Evolutionary conservation across 345 rosid species (phyloP).

Genomic region (Sisymbrium irio): DNA sequence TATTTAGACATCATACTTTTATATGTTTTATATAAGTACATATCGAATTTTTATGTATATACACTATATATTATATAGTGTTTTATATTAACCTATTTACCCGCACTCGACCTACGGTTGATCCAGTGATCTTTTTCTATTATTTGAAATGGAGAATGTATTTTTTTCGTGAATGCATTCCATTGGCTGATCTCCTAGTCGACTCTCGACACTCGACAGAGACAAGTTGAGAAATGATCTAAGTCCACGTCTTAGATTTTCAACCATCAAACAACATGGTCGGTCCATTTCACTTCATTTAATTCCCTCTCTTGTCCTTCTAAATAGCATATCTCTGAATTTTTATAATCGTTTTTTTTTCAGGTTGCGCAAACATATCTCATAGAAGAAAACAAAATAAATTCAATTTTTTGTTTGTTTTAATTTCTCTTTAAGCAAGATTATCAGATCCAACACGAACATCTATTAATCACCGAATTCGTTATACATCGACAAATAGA

Average conservation of each 20-base stretch:
- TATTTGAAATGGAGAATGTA: neutral
- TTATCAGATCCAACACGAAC: neutral
- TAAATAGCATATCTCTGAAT: neutral
- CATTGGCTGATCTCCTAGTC: slow-evolving; percentile 6
- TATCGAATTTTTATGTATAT: no score
- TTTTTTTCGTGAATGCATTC: slow-evolving; percentile 2
- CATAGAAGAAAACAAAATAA: neutral
- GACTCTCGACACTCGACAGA: slow-evolving; percentile 1
- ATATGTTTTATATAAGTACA: no score
- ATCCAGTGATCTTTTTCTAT: neutral
- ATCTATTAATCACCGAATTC: neutral
- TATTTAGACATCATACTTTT: neutral
- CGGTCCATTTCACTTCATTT: slow-evolving; percentile 26
- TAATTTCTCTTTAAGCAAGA: neutral
- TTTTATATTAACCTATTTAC: no score
- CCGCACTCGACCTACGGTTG: no score
- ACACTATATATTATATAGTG: no score
- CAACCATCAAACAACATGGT: slow-evolving; percentile 8
- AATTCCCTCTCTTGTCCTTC: neutral
- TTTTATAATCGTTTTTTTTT: neutral
- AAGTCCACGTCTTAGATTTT: slow-evolving; percentile 22
- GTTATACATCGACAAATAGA: neutral
- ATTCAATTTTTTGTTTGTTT: neutral
- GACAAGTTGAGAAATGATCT: slow-evolving; percentile 10
- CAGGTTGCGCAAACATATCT: neutral